A percentile compares a stretch with the other conserved stretches of the same genome.
Conservation (phyloP, 169 alveolate genomes). For the Cytauxzoon felis region DNA sequence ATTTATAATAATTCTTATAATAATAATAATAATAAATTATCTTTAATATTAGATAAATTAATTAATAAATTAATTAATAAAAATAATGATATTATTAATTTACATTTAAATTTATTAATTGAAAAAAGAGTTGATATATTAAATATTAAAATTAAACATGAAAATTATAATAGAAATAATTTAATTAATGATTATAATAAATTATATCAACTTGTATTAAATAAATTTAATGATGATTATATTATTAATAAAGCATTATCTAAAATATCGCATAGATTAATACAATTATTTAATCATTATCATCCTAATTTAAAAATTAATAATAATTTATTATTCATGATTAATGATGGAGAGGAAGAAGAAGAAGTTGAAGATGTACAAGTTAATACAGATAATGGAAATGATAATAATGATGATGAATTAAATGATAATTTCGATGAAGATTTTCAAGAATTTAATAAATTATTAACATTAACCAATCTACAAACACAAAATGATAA, state of each 20-base stretch:
- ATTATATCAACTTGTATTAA: constrained; percentile 19
- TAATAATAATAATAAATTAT: constrained; percentile 1
- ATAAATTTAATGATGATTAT: constrained; percentile 35
- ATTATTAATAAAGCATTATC: constrained; percentile 48
- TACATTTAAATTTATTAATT: constrained; percentile 13
- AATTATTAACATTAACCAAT: too few relatives aligned
- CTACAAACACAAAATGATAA: too few relatives aligned
- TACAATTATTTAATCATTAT: constrained; percentile 17
- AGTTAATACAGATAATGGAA: too few relatives aligned
- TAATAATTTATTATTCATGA: too few relatives aligned
- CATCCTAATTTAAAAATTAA: constrained; percentile 56
- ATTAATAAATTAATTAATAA: constrained; percentile 30
- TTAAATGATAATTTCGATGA: too few relatives aligned
- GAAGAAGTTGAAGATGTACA: too few relatives aligned
- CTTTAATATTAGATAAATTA: constrained; percentile 32
- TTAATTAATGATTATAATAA: constrained; percentile 26
- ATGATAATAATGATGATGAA: too few relatives aligned
- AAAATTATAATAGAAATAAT: constrained; percentile 29
- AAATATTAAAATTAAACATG: not conserved
- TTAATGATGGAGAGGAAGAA: too few relatives aligned
- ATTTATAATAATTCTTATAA: constrained; percentile 21
- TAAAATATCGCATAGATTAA: constrained; percentile 24
- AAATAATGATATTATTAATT: constrained; percentile 22
- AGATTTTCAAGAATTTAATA: too few relatives aligned
- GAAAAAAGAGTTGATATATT: constrained; percentile 27